A percentile compares a stretch with the other conserved stretches of the same genome.
phyloP scores from a whole-genome alignment of 306 rosid species.

The Erythrophleum fordii region DNA sequence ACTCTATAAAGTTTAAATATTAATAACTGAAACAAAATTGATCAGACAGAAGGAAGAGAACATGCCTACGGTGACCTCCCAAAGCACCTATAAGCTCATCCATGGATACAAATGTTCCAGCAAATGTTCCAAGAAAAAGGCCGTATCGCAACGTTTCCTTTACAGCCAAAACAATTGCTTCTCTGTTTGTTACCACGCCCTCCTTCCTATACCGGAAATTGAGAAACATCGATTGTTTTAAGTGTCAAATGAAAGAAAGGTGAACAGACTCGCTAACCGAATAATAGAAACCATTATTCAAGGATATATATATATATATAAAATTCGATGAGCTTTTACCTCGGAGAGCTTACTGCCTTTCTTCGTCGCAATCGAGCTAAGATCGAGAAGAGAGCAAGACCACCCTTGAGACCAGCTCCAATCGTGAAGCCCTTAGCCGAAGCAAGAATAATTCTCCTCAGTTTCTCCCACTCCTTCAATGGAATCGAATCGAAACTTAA shows the following conservation, averaged over 20 bases:
- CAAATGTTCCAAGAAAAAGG: constrained; percentile 86
- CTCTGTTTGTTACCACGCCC: constrained; percentile 61
- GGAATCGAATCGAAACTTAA: constrained; percentile 43
- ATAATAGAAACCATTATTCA: not conserved
- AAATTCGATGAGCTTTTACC: constrained; percentile 35
- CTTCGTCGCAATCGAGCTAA: constrained; percentile 70
- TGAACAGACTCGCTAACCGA: not conserved
- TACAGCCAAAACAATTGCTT: constrained; percentile 67
- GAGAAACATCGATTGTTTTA: not conserved
- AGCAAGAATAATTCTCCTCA: constrained; percentile 64
- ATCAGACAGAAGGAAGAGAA: constrained; percentile 42
- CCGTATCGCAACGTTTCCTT: constrained; percentile 97
- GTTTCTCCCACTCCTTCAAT: constrained; percentile 61
- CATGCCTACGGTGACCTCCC: constrained; percentile 92
- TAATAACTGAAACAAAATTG: not conserved
- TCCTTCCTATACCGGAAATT: constrained; percentile 51
- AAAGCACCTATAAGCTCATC: constrained; percentile 78
- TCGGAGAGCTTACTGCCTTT: constrained; percentile 58
- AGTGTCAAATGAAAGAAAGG: not conserved
- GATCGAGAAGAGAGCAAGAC: constrained; percentile 91
- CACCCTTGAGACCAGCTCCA: constrained; percentile 96
- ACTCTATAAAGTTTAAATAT: not conserved
- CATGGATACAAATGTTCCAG: constrained; percentile 85
- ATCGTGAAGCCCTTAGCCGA: constrained; percentile 88
- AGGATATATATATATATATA: not conserved